Evolutionary conservation across 73 alveolate genomes (phyloP).

Genomic region (Loxodes magnus): DNA sequence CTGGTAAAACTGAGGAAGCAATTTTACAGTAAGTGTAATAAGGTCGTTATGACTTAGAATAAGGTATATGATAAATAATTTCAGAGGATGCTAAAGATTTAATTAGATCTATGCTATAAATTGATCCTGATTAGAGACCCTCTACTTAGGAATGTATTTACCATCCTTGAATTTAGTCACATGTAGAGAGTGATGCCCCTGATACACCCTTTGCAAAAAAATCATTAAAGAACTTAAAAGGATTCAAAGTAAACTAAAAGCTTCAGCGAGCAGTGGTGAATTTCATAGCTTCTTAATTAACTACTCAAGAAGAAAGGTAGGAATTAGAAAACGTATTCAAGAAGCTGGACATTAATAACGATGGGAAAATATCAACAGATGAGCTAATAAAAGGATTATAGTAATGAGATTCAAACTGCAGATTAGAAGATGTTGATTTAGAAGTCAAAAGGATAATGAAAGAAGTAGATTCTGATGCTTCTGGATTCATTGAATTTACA

Average conservation of each 20-base stretch:
- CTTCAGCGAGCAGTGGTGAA: conserved; percentile 36
- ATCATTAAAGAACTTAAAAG: conserved; percentile 23
- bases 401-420: conserved; percentile 10
- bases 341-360: conserved; percentile 31
- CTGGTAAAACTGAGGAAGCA: conserved; percentile 29
- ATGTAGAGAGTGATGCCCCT: conserved; percentile 9
- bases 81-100: conserved; percentile 44
- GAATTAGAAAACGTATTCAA: conserved; percentile 27
- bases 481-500: conserved; percentile 42
- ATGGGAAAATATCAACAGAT: conserved; percentile 43
- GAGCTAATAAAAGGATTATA: conserved; percentile 27
- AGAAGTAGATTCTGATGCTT: conserved; percentile 30
- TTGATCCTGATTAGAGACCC: conserved; percentile 26
- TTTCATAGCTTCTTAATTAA: conserved; percentile 25
- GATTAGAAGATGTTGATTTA: conserved; percentile 14
- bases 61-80: conserved; percentile 29
- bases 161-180: conserved; percentile 48
- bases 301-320: conserved; percentile 25
- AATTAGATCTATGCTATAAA: conserved; percentile 28
- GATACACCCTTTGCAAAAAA: conserved; percentile 12
- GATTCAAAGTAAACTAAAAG: conserved; percentile 19
- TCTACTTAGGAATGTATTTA: conserved; percentile 42
- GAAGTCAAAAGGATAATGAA: conserved; percentile 36
- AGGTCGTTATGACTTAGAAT: conserved; percentile 33
- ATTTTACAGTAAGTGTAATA: conserved; percentile 17